phyloP scores from a whole-genome alignment of 208 protist species.

The Naegleria gruberi region DNA sequence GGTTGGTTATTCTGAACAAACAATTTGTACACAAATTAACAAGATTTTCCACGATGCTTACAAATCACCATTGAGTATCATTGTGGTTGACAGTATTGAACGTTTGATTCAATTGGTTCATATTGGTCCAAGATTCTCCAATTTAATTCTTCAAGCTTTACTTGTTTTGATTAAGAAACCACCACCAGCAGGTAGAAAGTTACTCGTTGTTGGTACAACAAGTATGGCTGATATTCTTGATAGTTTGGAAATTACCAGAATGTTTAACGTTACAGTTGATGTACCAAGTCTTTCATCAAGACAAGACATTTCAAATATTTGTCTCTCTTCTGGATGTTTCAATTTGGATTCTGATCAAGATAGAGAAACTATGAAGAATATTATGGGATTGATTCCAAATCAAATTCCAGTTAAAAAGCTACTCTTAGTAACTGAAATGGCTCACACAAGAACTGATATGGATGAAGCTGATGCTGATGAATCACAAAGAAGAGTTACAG shows the following conservation, averaged over 20 bases:
- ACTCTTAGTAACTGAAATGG: constrained; percentile 33
- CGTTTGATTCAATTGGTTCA: constrained; percentile 87
- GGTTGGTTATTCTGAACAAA: constrained; percentile 65
- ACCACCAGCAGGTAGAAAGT: constrained; percentile 76
- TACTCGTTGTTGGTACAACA: constrained; percentile 90
- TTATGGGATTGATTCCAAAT: neutral
- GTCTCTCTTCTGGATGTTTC: neutral
- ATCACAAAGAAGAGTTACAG: neutral
- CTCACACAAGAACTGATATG: neutral
- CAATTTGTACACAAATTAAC: constrained; percentile 74
- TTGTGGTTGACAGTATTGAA: constrained; percentile 97
- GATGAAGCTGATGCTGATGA: neutral
- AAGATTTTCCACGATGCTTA: constrained; percentile 98
- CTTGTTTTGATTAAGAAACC: constrained; percentile 84
- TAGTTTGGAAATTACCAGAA: constrained; percentile 72
- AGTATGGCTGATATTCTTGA: constrained; percentile 69
- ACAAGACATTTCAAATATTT: constrained; percentile 32
- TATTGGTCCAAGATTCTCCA: constrained; percentile 96
- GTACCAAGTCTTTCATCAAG: constrained; percentile 30
- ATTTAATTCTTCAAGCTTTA: constrained; percentile 89
- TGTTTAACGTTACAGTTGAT: constrained; percentile 61
- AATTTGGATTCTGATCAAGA: neutral
- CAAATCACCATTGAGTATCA: constrained; percentile 84
- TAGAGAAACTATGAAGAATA: neutral
- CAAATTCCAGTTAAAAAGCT: constrained; percentile 34